phyloP scores from a whole-genome alignment of 1,139 yeast genomes.

The Suhomyces guaymorum region DNA sequence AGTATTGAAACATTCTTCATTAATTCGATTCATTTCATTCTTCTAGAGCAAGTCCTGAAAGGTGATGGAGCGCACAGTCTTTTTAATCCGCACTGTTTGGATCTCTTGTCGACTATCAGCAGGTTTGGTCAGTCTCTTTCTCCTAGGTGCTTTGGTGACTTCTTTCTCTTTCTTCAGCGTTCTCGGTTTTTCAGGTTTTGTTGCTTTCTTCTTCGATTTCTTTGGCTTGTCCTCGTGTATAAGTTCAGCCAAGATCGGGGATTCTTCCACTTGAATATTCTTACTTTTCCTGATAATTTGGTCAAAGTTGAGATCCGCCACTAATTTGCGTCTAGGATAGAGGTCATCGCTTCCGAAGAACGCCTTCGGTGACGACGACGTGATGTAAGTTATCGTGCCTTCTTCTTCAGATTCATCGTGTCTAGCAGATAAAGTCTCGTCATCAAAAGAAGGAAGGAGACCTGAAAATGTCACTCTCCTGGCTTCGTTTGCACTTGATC shows the following conservation, averaged over 20 bases:
- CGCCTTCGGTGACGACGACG: conserved; percentile 26
- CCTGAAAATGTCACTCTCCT: conserved; percentile 16
- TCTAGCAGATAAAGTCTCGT: not conserved
- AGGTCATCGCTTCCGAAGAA: conserved; percentile 22
- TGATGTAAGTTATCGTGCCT: conserved; percentile 21
- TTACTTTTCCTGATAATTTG: conserved; percentile 25
- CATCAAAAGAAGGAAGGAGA: conserved; percentile 21
- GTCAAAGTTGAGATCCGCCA: conserved; percentile 28
- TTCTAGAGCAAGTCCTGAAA: conserved; percentile 24
- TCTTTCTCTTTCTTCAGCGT: not conserved
- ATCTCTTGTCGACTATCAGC: conserved; percentile 1
- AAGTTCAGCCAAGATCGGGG: conserved; percentile 1
- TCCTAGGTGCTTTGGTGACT: not conserved
- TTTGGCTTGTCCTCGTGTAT: conserved; percentile 1
- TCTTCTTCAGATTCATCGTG: conserved; percentile 10
- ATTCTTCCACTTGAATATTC: conserved; percentile 10
- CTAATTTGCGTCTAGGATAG: conserved; percentile 28
- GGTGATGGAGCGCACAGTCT: conserved; percentile 20
- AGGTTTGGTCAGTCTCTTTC: conserved; percentile 2
- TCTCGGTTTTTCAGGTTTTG: not conserved
- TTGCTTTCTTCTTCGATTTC: not conserved
- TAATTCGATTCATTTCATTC: too few relatives aligned
- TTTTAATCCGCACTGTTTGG: conserved; percentile 11
- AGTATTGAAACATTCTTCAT: too few relatives aligned
- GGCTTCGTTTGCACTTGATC: conserved; percentile 2